Base-by-base conservation (phyloP, 1,139 yeast species). In the Arxiozyma heterogenica region DNA sequence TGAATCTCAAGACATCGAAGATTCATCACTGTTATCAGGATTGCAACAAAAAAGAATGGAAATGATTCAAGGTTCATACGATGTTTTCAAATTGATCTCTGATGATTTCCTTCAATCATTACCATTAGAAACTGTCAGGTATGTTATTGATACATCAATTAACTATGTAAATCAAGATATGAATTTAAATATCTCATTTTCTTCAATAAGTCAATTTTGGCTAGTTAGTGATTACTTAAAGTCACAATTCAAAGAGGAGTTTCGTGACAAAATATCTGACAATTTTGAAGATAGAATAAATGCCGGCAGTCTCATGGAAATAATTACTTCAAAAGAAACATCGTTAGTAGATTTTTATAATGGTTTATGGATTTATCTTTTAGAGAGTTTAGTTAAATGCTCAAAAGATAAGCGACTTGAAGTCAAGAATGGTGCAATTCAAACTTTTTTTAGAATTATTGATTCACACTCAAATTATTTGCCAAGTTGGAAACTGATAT, bases 121-220 rank as follows among this genome's bases (percentile, higher is more conserved):
- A 25, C 96, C 97, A 0, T 68, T 75, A 46, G 72, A 73, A 27
- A 84, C 85, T 54, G 74, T 88, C 50, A 79, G 77, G 57, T 74
- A 77, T 7, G 76, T 90, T 41, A 81, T 89, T 56, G 89, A 87
- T 59, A 82, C 91, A 0, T 74, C 91, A 47, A 79, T 77, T 59
- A 78, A 81, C 58, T 93, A 89, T 68, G 84, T 89, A 48, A 71
- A 76, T 15, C 98, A 93, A 63, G 71, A 70, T 1, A 75, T 73
- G 57, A 96, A 90, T 61, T 71, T 91, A 61, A 93, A 93, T 65
- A 86, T 89, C 41, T 87, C 96, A 0, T 90, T 91, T 66, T 87
- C 95, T 53, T 83, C 96, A 0, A 86, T 90, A 9, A 87, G 96
- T 62, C 87, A 89, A 62, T 91, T 89, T 64, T 93, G 98, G 98